Percentiles rank a stretch among this genome's conserved stretches.
Conservation (phyloP, 805 yeast genomes). For the Schizosaccharomyces osmophilus region DNA sequence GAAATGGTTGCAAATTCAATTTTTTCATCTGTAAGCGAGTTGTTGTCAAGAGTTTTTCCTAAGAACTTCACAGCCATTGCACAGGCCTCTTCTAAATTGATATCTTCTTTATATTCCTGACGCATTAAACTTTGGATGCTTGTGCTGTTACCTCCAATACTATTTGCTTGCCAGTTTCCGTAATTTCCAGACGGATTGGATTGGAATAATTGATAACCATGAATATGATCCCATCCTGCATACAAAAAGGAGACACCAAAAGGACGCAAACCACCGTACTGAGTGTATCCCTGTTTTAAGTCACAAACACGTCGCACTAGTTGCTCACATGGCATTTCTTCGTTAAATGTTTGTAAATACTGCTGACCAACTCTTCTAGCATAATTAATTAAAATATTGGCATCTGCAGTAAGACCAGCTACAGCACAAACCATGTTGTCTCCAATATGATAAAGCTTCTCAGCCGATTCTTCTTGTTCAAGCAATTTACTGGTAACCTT, state of each 20-base stretch:
- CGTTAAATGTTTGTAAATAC: slow-evolving; percentile 66
- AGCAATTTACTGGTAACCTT: slow-evolving; percentile 78
- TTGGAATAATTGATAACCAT: slow-evolving; percentile 76
- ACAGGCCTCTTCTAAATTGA: slow-evolving; percentile 41
- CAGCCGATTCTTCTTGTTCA: slow-evolving; percentile 84
- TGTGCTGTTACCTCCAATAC: slow-evolving; percentile 86
- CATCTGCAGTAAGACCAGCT: slow-evolving; percentile 96
- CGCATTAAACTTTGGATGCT: slow-evolving; percentile 89
- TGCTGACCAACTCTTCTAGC: slow-evolving; percentile 72
- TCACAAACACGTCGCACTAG: slow-evolving; percentile 77
- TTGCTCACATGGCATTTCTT: slow-evolving; percentile 79
- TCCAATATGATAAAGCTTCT: slow-evolving; percentile 50
- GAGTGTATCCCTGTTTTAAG: slow-evolving; percentile 92
- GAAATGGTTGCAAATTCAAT: slow-evolving; percentile 67
- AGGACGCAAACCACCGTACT: slow-evolving; percentile 95
- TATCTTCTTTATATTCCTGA: slow-evolving; percentile 77
- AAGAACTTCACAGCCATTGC: slow-evolving; percentile 75
- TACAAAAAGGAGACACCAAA: slow-evolving; percentile 90
- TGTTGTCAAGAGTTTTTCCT: slow-evolving; percentile 79
- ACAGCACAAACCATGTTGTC: slow-evolving; percentile 66
- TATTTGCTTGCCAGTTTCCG: slow-evolving; percentile 94
- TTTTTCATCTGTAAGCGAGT: slow-evolving; percentile 65
- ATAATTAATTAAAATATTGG: slow-evolving; percentile 63
- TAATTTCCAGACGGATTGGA: slow-evolving; percentile 95
- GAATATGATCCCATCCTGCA: slow-evolving; percentile 73